Percentiles rank a stretch among this genome's conserved stretches.
phyloP scores from a whole-genome alignment of 2,329 filamentous ascomycete species.

The Calonectria naviculata region DNA sequence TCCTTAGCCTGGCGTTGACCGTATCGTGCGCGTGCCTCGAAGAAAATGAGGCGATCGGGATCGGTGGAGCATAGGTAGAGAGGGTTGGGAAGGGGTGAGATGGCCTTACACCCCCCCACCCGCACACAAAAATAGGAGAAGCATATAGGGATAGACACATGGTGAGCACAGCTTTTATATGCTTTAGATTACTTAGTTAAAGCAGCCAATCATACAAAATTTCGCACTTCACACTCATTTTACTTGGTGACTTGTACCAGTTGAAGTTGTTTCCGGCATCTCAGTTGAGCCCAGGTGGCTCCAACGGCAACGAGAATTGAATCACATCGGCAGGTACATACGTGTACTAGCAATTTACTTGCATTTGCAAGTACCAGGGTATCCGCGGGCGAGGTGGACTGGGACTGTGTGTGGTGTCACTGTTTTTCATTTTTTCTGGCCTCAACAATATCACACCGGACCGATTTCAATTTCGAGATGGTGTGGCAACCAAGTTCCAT shows the following conservation, averaged over 20 bases:
- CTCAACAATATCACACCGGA: too few relatives aligned
- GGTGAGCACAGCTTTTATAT: neutral
- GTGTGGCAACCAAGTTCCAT: too few relatives aligned
- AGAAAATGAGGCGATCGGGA: neutral
- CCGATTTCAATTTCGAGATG: too few relatives aligned
- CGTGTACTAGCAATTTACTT: too few relatives aligned
- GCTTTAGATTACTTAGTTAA: conserved; percentile 1
- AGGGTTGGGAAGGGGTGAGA: neutral
- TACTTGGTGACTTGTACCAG: neutral
- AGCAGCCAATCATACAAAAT: neutral
- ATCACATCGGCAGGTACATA: too few relatives aligned
- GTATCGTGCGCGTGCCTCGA: neutral
- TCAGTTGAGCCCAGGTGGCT: too few relatives aligned
- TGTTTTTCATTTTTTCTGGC: too few relatives aligned
- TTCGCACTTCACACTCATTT: neutral
- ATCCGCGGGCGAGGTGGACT: too few relatives aligned
- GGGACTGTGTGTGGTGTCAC: too few relatives aligned
- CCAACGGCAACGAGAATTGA: too few relatives aligned
- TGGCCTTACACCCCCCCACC: neutral
- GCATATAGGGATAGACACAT: conserved; percentile 2
- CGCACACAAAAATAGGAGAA: conserved; percentile 1
- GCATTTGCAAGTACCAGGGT: too few relatives aligned
- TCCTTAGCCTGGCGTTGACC: neutral
- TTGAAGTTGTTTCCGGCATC: neutral
- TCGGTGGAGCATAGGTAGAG: neutral